Base-by-base conservation (phyloP, 306 rosid genomes). In the Quillaja saponaria region DNA sequence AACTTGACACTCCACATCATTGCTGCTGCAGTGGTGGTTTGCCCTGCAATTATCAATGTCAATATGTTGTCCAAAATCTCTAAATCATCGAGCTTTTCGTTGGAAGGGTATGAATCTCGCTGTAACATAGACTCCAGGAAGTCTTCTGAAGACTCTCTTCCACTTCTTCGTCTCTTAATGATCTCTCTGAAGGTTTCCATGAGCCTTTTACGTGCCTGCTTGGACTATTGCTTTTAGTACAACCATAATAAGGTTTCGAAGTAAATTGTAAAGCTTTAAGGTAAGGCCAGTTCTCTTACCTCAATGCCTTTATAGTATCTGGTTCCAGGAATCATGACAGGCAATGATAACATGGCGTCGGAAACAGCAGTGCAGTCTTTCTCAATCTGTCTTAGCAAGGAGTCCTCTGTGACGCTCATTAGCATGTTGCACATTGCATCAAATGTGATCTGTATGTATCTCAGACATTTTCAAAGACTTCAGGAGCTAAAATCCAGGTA, bases 1-100 rank as follows among this genome's bases (percentile, higher is more conserved):
- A 84, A 82, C 78, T 84, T 87, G 47, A 84, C 84, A 76, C 88
- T 80, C 91, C 87, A 87, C 91, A 82, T 87, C 84, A 87, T 76
- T 13, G 91, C 87, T 49, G 95, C 88, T 13, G 91, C 85, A 13
- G 91, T 80, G 15, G 95, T 84, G 45, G 87, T 82, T 62, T 82
- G 88, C 48, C 95, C 91, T 37, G 86, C 81, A 61, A 82, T 64
- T 71, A 87, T 80, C 70, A 87, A 19, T 44, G 91, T 84, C 80
- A 84, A 57, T 2, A 82, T 76, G 69, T 87, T 87, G 72, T 87
- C 95, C 80, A 78, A 55, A 46, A 84, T 68, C 75, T 87, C 91
- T 0, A 79, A 67, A 71, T 87, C 95, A 49, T 74, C 83, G 16
- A 87, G 88, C 75, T 82, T 87, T 71, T 87, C 79, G 40, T 19